Evolutionary conservation across 2,329 filamentous ascomycete species (phyloP), one percentile per base, ranked within the genome.

Genomic region (Cryphonectria japonica): DNA sequence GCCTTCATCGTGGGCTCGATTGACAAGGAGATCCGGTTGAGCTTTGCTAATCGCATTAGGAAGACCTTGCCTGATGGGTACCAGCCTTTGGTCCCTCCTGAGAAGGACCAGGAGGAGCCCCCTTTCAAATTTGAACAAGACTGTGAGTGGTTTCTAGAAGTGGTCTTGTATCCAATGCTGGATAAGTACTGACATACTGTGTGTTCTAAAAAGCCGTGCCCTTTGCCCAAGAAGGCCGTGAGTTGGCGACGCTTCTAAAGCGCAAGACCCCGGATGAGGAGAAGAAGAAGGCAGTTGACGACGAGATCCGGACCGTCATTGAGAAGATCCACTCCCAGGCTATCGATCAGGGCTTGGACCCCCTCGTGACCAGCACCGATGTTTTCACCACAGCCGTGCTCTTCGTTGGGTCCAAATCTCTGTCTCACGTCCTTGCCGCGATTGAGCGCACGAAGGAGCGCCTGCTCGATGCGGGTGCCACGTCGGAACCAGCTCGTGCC

Each of bases 11-110:
- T 91, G 68, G 95, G 94, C 29, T 92, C 94, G 3, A 83, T 99
- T 71, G 96, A 99, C 79, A 98, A 98, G 84, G 96, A 99, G 83
- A 97, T 99, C 75, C 92, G 96, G 6, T 85, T 99, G 66, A 98
- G 94, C 78, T 99, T 99, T 80, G 94, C 96, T 0, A 95, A 97
- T 81, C 91, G 96, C 70, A 97, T 99, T 78, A 95, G 96, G 80
- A 95, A 95, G 73, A 98, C 96, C 6, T 85, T 99, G 9, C 96
- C 95, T 1, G 90, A 92, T 68, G 89, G 91, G 9, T 98, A 97
- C 78, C 90, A 95, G 76, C 93, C 85, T 2, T 83, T 99, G 72
- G 95, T 99, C 74, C 88, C 92, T 0, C 89, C 93, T 67, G 93
- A 92, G 75, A 97, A 97, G 79, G 95, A 98, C 81, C 94, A 96